Evolutionary conservation across 2,329 filamentous ascomycete species (phyloP), one percentile per base, ranked within the genome.

Genomic region (Colletotrichum musicola): DNA sequence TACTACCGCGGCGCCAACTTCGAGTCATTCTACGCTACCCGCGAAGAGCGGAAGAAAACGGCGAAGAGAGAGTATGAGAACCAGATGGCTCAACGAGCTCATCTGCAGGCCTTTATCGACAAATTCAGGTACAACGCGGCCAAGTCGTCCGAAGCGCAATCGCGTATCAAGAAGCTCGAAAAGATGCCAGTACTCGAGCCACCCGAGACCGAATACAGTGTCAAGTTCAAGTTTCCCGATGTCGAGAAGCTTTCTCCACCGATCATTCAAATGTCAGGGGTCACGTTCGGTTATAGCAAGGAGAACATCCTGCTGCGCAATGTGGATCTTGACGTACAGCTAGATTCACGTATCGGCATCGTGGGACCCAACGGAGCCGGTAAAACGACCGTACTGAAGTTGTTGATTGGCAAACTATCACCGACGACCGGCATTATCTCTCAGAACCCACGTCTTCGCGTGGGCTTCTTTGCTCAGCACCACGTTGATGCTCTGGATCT

Each of bases 81-180:
- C 81, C 96, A 99, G 78, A 97, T 98, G 94, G 94, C 88, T 1
- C 90, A 95, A 81, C 89, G 96, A 74, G 94, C 94, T 38, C 96
- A 99, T 85, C 83, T 99, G 71, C 96, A 99, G 84, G 91, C 93
- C 30, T 99, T 99, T 82, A 99, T 99, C 83, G 96, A 99, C 88
- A 99, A 99, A 83, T 99, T 99, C 87, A 90, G 96, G 61, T 99
- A 99, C 87, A 99, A 99, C 78, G 96, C 96, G 30, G 96, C 95
- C 76, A 99, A 99, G 81, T 98, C 96, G 1, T 97, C 95, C 9
- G 96, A 99, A 85, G 96, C 96, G 1, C 96, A 99, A 78, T 98
- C 95, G 1, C 91, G 96, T 76, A 98, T 99, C 88, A 99, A 99
- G 88, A 99, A 99, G 80, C 86, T 99, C 71, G 97, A 99, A 81